Evolutionary conservation across 139 green algal genomes (phyloP), one percentile per base, ranked within the genome.

Genomic region (Prasinococcaceae sp.): DNA sequence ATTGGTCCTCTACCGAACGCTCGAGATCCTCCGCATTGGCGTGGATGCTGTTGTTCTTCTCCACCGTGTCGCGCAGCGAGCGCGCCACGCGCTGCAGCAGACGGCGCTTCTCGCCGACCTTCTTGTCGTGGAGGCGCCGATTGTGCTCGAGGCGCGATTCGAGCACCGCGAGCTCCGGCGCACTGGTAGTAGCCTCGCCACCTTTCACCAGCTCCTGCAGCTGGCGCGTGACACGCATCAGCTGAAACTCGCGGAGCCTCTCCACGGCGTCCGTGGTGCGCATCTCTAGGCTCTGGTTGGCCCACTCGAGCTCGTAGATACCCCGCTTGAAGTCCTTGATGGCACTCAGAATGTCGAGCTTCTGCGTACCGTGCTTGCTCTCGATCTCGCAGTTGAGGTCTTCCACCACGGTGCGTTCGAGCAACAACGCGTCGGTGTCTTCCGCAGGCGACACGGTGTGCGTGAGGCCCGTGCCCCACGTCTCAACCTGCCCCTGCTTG

Each of bases 261-360:
- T 74, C 68, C 3, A 46, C 27, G 33, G 80, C 38, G 53, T 90
- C 79, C n/a, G 72, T 68, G 23, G 72, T 59, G 59, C 75, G 56
- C 68, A 78, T 75, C 20, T 69, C 66, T 6, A 58, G 49, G 27
- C 43, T 60, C 29, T 64, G 37, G 27, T 76, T 72, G 49, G 83
- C 65, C 80, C 80, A 89, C 63, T 86, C 43, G 35, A 81, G 50
- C 35, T 65, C 48, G 55, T 86, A 82, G 25, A 84, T 84, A 45
- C 76, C 76, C 32, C 71, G 70, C 50, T 84, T 84, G 68, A 86
- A 89, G 55, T 84, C 70, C 61, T 84, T 84, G 53, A 82, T 84
- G 2, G 60, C 62, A 14, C 22, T 59, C 33, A 88, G 61, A 22
- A 79, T 49, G 9, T 78, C 72, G 35, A 58, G 42, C 61, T 75